Evolutionary conservation across 1,139 yeast genomes (phyloP).

Genomic region (Geotrichum candidum): DNA sequence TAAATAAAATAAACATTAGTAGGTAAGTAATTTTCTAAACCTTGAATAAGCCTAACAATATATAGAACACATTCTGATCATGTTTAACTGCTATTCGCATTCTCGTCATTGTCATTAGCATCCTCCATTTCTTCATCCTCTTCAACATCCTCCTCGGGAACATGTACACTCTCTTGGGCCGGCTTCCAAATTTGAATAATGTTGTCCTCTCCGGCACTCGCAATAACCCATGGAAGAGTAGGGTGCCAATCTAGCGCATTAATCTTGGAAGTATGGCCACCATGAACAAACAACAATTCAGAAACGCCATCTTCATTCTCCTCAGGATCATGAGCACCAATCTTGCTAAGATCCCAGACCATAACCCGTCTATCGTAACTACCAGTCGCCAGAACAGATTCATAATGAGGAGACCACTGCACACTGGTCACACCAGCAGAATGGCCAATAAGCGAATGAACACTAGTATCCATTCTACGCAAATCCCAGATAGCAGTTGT

Average conservation of each 20-base stretch:
- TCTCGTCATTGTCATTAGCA: constrained; percentile 17
- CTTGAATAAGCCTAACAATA: not conserved
- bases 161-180: constrained; percentile 34
- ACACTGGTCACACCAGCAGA: constrained; percentile 16
- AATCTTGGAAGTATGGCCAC: constrained; percentile 86
- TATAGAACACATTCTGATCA: not conserved
- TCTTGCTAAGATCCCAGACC: constrained; percentile 55
- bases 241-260: constrained; percentile 86
- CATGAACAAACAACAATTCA: constrained; percentile 63
- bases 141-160: constrained; percentile 37
- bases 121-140: constrained; percentile 32
- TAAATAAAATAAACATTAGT: not conserved
- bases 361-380: constrained; percentile 68
- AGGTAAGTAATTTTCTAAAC: not conserved
- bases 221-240: constrained; percentile 68
- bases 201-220: constrained; percentile 81
- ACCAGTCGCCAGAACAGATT: constrained; percentile 61
- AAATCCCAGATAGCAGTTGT: constrained; percentile 62
- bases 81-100: not conserved
- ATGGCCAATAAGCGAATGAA: constrained; percentile 23
- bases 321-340: constrained; percentile 29
- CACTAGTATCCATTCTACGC: constrained; percentile 37
- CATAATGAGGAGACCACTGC: constrained; percentile 66
- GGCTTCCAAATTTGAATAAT: constrained; percentile 77
- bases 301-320: constrained; percentile 33